Base-by-base conservation (phyloP, 495 filamentous ascomycete genomes). In the Neurospora terricola region DNA sequence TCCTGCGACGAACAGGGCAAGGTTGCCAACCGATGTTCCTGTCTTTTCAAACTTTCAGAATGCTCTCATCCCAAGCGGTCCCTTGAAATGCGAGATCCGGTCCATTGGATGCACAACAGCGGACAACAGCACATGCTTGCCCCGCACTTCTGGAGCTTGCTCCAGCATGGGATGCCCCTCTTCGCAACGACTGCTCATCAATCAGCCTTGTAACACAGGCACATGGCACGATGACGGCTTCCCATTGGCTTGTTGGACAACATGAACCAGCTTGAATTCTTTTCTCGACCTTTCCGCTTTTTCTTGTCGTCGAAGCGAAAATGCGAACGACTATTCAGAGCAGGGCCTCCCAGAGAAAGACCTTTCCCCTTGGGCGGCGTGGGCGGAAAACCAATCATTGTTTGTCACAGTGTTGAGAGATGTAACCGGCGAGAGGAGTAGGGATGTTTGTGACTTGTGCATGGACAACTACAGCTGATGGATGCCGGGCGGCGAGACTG, bases 181-280 rank as follows among this genome's bases (percentile, higher is more conserved):
- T 18, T 36, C 71, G 30, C 43, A 21, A 62, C n/a, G 71, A 37
- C 66, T 72, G 45, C 34, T 38, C 72, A 70, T 76, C 73, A 72
- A 59, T 75, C 74, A 77, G 75, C 72, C 71, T 71, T 77, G 71
- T 75, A 74, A 48, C n/a, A 43, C 16, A 72, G 74, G 69, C 79
- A 81, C 78, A 78, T 80, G 79, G 73, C 37, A 68, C 21, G 42
- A 75, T 75, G 11, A 27, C 34, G 72, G 69, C 30, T 42, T 72
- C 70, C 69, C 69, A 81, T 81, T 81, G 79, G 79, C 34, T 69
- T 73, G 42, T 40, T 40, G 42, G 16, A 10, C 54, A 27, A 62
- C 54, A 62, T 62, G 2, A 30, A 62, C 27, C 54, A 16, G 23
- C 23, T 66, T 16, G 54, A 30, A 27, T 59, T 27, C 16, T 43